A percentile compares a stretch with the other conserved stretches of the same genome.
These are phyloP conservation scores for Plasmodium gaboni DNA, from an alignment of 169 alveolate genomes.

Conservation along the genomic window DNA sequence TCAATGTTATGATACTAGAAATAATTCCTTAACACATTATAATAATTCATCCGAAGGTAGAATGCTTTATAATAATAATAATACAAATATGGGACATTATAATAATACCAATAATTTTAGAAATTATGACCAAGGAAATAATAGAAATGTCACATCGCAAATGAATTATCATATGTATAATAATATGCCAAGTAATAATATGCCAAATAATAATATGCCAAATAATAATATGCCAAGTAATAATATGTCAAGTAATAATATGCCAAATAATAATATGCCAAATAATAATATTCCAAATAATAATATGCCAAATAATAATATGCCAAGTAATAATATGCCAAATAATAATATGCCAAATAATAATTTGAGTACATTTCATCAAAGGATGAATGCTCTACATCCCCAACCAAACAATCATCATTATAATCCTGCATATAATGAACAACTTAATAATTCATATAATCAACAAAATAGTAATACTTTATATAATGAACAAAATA, in stretches of 20 bases:
- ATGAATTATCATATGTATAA: no score
- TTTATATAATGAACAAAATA: constrained; percentile 3
- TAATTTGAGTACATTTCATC: background rate
- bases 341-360: constrained; percentile 7
- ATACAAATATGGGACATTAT: constrained; percentile 35
- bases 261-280: background rate
- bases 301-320: constrained; percentile 3
- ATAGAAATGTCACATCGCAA: constrained; percentile 33
- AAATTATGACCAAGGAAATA: constrained; percentile 18
- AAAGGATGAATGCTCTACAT: constrained; percentile 13
- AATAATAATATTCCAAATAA: background rate
- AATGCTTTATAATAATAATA: constrained; percentile 2
- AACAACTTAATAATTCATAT: constrained; percentile 21
- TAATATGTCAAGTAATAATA: background rate
- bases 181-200: background rate
- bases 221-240: background rate
- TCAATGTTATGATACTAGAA: constrained; percentile 21
- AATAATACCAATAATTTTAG: constrained; percentile 22
- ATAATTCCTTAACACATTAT: constrained; percentile 31
- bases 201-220: background rate
- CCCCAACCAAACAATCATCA: constrained; percentile 61
- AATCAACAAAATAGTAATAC: constrained; percentile 5
- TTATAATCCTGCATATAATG: constrained; percentile 40
- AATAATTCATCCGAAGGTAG: constrained; percentile 21
- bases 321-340: background rate